Percentiles rank a stretch among this genome's conserved stretches.
phyloP scores from a whole-genome alignment of 2,329 filamentous ascomycete species.

The Mycosphaerelloides madeirae region DNA sequence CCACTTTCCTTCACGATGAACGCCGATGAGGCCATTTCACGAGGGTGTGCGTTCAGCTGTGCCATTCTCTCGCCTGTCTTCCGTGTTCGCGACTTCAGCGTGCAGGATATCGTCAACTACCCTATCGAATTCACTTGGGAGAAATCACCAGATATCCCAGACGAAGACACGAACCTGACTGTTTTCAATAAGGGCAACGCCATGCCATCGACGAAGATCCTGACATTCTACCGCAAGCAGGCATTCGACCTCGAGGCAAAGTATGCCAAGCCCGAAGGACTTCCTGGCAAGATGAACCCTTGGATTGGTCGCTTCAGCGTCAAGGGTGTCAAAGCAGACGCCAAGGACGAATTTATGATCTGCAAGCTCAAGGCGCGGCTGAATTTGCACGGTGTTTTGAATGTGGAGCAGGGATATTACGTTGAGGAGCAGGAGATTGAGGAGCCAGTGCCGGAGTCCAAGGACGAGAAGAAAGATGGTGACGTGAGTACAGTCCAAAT shows the following conservation, averaged over 20 bases:
- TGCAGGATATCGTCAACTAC: conserved; percentile 97
- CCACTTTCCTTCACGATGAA: conserved; percentile 91
- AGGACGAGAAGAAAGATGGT: conserved; percentile 55
- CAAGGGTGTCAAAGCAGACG: conserved; percentile 91
- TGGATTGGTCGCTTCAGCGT: conserved; percentile 98
- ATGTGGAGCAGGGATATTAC: conserved; percentile 95
- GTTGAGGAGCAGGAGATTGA: conserved; percentile 97
- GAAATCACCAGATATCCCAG: conserved; percentile 95
- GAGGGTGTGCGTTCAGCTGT: conserved; percentile 95
- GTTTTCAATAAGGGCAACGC: conserved; percentile 98
- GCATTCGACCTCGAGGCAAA: conserved; percentile 92
- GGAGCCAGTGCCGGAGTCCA: conserved; percentile 76
- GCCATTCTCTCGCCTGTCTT: conserved; percentile 96
- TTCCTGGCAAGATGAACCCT: conserved; percentile 85
- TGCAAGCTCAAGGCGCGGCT: conserved; percentile 98
- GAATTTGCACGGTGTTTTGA: conserved; percentile 92
- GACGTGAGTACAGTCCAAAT: conserved; percentile 57
- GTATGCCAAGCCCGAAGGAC: conserved; percentile 78
- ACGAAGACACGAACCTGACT: conserved; percentile 94
- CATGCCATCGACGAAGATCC: conserved; percentile 96
- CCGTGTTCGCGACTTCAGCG: conserved; percentile 95
- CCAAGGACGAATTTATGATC: conserved; percentile 97
- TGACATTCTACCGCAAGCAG: conserved; percentile 98
- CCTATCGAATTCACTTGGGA: conserved; percentile 99
- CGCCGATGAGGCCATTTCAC: conserved; percentile 93